A percentile compares a stretch with the other conserved stretches of the same genome.
Evolutionary conservation across 352 stramenopile species (phyloP).

Genomic region (Pythium vanterpoolii): DNA sequence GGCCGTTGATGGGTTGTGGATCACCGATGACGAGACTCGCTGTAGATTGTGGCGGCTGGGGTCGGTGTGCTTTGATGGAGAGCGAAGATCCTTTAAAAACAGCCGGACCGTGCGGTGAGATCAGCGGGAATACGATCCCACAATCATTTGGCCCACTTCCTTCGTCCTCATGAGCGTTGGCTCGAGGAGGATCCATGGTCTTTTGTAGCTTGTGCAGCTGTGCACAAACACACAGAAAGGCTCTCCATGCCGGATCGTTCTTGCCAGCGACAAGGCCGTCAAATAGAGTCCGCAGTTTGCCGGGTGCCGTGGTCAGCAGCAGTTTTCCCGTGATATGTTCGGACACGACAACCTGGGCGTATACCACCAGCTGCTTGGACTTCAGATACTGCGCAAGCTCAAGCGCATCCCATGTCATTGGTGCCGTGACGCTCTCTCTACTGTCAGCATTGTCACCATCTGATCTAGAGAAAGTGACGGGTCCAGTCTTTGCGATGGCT

Average conservation of each 20-base stretch:
- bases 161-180: not conserved
- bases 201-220: constrained; percentile 48
- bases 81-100: constrained; percentile 6
- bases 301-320: constrained; percentile 42
- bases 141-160: not conserved
- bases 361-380: constrained; percentile 38
- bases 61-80: not conserved
- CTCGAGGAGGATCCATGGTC: not conserved
- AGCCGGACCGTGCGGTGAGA: constrained; percentile 24
- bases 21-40: constrained; percentile 8
- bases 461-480: not conserved
- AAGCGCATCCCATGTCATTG: constrained; percentile 51
- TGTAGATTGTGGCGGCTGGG: not conserved
- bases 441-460: constrained; percentile 17
- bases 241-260: constrained; percentile 48
- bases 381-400: constrained; percentile 62
- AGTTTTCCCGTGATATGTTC: constrained; percentile 64
- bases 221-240: constrained; percentile 33
- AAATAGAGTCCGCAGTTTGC: constrained; percentile 46
- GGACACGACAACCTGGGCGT: constrained; percentile 46
- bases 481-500: constrained; percentile 17
- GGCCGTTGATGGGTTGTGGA: not conserved
- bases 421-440: constrained; percentile 22
- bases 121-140: constrained; percentile 23
- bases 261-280: constrained; percentile 20